These are phyloP conservation scores for Diaporthe batatas DNA, from an alignment of 2,329 filamentous ascomycete species.

Conservation along the genomic window DNA sequence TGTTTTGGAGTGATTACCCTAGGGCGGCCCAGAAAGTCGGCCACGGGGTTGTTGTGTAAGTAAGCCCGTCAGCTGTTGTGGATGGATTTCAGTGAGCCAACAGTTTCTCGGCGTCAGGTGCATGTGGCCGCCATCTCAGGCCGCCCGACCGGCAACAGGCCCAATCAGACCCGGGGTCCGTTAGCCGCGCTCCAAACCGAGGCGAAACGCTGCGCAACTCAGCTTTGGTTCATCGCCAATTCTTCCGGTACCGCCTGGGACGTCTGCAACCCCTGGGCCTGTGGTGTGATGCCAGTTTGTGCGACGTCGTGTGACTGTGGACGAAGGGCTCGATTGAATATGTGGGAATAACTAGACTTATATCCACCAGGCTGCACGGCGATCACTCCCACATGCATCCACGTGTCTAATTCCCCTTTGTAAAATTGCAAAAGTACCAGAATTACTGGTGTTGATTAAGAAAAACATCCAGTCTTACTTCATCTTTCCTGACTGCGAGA, in stretches of 20 bases:
- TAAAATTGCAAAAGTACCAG: not conserved
- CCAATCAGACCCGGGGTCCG: constrained; percentile 20
- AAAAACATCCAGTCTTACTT: not conserved
- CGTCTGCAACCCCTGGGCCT: not conserved
- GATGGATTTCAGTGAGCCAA: not conserved
- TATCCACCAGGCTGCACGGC: not conserved
- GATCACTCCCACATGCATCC: not conserved
- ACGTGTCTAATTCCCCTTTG: not conserved
- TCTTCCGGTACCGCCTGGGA: not conserved
- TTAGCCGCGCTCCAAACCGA: constrained; percentile 4
- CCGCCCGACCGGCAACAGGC: constrained; percentile 9
- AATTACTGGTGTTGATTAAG: too few relatives aligned
- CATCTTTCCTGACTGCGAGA: not conserved
- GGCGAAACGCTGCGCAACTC: constrained; percentile 8
- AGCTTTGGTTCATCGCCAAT: not conserved
- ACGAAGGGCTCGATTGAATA: not conserved
- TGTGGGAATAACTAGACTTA: not conserved
- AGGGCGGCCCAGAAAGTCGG: not conserved
- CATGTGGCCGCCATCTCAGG: constrained; percentile 5
- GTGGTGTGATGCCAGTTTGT: not conserved
- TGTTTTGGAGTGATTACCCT: not conserved
- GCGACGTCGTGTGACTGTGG: not conserved
- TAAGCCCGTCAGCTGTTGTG: not conserved
- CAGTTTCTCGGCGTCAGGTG: not conserved
- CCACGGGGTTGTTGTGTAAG: not conserved